Conservation (phyloP, 352 stramenopile species). For the Hyaloperonospora arabidopsidis region DNA sequence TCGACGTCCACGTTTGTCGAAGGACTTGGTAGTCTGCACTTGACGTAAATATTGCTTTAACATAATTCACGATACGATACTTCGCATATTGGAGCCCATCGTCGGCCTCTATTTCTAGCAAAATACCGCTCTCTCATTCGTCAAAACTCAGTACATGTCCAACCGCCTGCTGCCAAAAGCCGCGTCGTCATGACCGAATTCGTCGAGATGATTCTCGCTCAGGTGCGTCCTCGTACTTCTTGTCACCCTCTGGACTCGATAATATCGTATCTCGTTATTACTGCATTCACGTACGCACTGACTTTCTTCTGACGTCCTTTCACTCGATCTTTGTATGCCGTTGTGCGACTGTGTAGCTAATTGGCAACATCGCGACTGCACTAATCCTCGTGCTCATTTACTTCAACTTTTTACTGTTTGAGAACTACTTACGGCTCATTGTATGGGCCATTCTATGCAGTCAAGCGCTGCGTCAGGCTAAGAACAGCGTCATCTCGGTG, state of each 20-base stretch:
- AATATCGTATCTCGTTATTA: background rate
- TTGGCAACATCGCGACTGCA: slow-evolving; percentile 83
- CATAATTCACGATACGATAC: no score
- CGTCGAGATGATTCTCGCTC: slow-evolving; percentile 75
- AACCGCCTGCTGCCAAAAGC: background rate
- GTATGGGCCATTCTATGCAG: slow-evolving; percentile 84
- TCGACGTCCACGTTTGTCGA: no score
- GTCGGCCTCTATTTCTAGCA: no score
- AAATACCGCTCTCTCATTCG: slow-evolving; percentile 9
- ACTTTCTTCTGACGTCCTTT: background rate
- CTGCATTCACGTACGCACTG: no score
- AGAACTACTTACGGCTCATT: slow-evolving; percentile 84
- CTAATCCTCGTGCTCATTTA: slow-evolving; percentile 82
- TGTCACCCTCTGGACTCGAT: no score
- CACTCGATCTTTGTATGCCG: background rate
- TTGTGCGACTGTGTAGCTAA: slow-evolving; percentile 34
- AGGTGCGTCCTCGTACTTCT: slow-evolving; percentile 31
- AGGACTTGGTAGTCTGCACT: no score
- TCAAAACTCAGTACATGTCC: slow-evolving; percentile 3
- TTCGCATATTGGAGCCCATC: no score
- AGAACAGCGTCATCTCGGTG: slow-evolving; percentile 77
- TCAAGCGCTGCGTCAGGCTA: slow-evolving; percentile 76
- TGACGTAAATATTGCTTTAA: no score
- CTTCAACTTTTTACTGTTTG: slow-evolving; percentile 87
- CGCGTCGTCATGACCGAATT: slow-evolving; percentile 59